Evolutionary conservation across 306 rosid genomes (phyloP).

Genomic region (Carpinus viminea): DNA sequence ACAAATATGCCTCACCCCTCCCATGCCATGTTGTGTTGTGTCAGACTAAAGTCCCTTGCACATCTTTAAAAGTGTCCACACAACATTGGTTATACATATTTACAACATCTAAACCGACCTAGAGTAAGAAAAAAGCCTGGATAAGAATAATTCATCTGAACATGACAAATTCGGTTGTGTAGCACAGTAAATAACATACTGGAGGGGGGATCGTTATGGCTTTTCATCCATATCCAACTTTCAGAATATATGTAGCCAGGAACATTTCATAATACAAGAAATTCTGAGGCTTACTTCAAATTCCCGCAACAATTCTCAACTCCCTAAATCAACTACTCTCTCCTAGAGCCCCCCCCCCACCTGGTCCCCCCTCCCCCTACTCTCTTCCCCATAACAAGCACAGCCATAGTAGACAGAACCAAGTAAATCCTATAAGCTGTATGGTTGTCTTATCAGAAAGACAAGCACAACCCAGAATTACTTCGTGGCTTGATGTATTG

Average conservation of each 20-base stretch:
- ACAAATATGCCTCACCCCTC: too few relatives aligned
- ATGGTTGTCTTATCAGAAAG: neutral
- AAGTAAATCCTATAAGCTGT: neutral
- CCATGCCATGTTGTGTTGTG: neutral
- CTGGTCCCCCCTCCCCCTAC: too few relatives aligned
- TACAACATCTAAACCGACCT: neutral
- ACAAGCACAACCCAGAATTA: neutral
- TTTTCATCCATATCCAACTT: too few relatives aligned
- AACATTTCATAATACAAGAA: neutral
- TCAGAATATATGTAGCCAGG: neutral
- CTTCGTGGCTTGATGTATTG: neutral
- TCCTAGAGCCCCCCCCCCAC: too few relatives aligned
- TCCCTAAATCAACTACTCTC: too few relatives aligned
- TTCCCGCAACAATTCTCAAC: neutral
- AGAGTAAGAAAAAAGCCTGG: too few relatives aligned
- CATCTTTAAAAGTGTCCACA: neutral
- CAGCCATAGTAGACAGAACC: neutral
- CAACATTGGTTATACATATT: neutral
- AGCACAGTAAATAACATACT: too few relatives aligned
- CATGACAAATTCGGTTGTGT: too few relatives aligned
- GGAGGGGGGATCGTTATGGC: neutral
- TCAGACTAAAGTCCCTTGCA: neutral
- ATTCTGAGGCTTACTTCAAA: neutral
- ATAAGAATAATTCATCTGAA: too few relatives aligned
- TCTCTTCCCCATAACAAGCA: neutral